Evolutionary conservation across 2,329 filamentous ascomycete genomes (phyloP).

Genomic region (Neofusicoccum cordaticola): DNA sequence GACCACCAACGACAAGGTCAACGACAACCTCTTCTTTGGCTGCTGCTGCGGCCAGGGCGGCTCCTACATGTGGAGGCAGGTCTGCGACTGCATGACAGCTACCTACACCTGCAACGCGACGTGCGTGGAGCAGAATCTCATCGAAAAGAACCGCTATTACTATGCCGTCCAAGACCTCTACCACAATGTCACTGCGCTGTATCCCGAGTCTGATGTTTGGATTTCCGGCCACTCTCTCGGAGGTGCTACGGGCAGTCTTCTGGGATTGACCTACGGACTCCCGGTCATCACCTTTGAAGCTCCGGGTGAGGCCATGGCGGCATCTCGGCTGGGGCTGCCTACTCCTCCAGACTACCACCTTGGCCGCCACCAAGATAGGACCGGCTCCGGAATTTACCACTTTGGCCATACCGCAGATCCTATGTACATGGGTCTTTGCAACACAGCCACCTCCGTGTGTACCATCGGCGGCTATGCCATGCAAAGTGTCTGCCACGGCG

Average conservation of each 20-base stretch:
- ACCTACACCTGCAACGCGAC: conserved; percentile 92
- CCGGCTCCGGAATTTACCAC: conserved; percentile 77
- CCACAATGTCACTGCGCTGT: conserved; percentile 84
- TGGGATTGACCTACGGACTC: conserved; percentile 86
- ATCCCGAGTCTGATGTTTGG: conserved; percentile 83
- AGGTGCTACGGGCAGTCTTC: conserved; percentile 80
- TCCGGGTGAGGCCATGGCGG: conserved; percentile 85
- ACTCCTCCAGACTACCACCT: conserved; percentile 76
- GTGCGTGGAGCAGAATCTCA: conserved; percentile 73
- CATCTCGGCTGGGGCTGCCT: conserved; percentile 78
- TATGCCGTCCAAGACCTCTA: conserved; percentile 85
- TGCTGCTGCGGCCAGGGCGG: conserved; percentile 96
- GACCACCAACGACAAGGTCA: conserved; percentile 94
- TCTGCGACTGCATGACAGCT: conserved; percentile 86
- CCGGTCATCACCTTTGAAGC: conserved; percentile 93
- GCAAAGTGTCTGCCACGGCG: conserved; percentile 89
- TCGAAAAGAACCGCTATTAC: conserved; percentile 87
- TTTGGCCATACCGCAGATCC: conserved; percentile 96
- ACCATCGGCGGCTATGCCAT: conserved; percentile 91
- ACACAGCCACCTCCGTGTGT: conserved; percentile 82
- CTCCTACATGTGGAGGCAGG: conserved; percentile 83
- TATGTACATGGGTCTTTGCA: conserved; percentile 90
- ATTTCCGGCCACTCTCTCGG: conserved; percentile 89
- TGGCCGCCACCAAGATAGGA: conserved; percentile 49
- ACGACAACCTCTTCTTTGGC: conserved; percentile 97